Percentiles rank a stretch among this genome's conserved stretches.
Conservation (phyloP, 2,329 filamentous ascomycete genomes). For the Aspergillus tanneri region DNA sequence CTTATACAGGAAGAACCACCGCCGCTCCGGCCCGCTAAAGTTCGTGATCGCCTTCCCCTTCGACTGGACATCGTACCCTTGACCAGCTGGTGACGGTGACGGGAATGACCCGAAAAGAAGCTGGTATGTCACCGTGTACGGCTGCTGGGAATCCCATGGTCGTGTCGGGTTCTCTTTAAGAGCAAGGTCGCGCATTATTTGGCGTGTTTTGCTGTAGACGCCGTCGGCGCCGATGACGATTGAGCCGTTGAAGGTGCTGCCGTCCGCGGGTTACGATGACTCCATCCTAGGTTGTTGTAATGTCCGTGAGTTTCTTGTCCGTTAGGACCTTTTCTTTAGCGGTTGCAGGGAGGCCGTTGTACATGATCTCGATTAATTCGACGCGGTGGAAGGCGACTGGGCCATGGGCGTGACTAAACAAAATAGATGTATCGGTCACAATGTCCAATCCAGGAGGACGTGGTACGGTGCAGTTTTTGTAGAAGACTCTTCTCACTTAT, state of each 20-base stretch:
- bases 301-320: not conserved
- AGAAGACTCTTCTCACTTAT: too few relatives aligned
- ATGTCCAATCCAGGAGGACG: too few relatives aligned
- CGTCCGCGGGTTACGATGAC: conserved; percentile 7
- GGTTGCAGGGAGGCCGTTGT: conserved; percentile 10
- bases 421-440: too few relatives aligned
- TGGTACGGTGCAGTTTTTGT: too few relatives aligned
- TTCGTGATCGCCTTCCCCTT: conserved; percentile 28
- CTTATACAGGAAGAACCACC: conserved; percentile 38
- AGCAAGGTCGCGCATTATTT: conserved; percentile 1
- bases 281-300: not conserved
- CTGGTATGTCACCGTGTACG: conserved; percentile 5
- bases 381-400: conserved; percentile 16
- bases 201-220: conserved; percentile 11
- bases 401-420: conserved; percentile 11
- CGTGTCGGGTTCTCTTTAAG: not conserved
- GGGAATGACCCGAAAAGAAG: conserved; percentile 7
- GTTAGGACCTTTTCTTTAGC: not conserved
- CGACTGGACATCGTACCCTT: conserved; percentile 12
- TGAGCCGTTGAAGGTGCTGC: not conserved
- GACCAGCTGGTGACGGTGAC: not conserved
- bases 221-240: conserved; percentile 18
- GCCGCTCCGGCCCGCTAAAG: conserved; percentile 28
- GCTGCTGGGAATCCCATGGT: not conserved
- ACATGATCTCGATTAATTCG: conserved; percentile 11